phyloP scores from a whole-genome alignment of 768 basidiomycete species.

The Xanthoconium purpureum region DNA sequence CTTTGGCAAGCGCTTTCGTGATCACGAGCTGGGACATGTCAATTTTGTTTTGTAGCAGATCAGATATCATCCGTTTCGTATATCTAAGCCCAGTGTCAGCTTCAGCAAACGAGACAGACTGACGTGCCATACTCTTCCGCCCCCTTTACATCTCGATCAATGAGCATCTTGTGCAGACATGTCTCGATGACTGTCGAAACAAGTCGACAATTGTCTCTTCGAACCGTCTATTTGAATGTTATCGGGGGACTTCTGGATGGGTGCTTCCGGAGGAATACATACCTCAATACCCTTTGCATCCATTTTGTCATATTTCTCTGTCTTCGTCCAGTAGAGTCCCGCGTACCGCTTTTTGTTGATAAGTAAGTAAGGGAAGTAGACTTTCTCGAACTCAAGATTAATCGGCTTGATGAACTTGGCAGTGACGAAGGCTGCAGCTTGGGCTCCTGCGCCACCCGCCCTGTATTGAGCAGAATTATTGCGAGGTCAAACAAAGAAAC shows the following conservation, averaged over 20 bases:
- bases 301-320: conserved; percentile 98
- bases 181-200: conserved; percentile 98
- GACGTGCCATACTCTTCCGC: conserved; percentile 74
- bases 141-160: conserved; percentile 89
- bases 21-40: conserved; percentile 99
- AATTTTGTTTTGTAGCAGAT: conserved; percentile 92
- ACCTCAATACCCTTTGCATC: conserved; percentile 99
- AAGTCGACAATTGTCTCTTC: conserved; percentile 97
- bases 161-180: conserved; percentile 95
- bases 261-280: conserved; percentile 16
- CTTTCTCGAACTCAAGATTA: conserved; percentile 99
- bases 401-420: conserved; percentile 91
- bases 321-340: conserved; percentile 94
- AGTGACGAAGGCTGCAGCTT: conserved; percentile 92
- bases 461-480: background rate
- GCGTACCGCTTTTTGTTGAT: conserved; percentile 99
- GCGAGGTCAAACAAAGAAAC: conserved; percentile 17
- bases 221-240: conserved; percentile 68
- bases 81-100: conserved; percentile 54
- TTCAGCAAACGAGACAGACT: conserved; percentile 3
- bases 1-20: conserved; percentile 92
- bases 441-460: conserved; percentile 56
- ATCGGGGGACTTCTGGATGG: background rate
- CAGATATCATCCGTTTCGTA: conserved; percentile 88
- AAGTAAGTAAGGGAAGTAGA: conserved; percentile 96